Evolutionary conservation across 225 moss, liverwort and hornwort species (phyloP).

Genomic region (Straminergon stramineum): DNA sequence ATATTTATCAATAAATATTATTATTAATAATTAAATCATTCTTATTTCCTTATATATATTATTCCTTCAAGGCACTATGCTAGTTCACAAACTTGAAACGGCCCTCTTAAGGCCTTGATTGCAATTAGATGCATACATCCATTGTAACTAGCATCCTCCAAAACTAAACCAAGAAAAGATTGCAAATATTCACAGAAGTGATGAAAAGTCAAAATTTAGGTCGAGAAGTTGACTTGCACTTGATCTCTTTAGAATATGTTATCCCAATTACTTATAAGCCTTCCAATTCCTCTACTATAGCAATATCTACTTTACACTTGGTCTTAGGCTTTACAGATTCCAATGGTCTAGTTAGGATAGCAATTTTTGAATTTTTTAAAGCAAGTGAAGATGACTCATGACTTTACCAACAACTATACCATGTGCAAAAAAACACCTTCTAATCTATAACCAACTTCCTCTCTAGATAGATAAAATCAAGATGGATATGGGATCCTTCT

Average conservation of each 20-base stretch:
- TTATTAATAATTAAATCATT: no score
- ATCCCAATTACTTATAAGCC: constrained; percentile 67
- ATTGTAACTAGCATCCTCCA: not conserved
- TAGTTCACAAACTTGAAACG: no score
- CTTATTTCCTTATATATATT: no score
- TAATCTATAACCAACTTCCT: constrained; percentile 78
- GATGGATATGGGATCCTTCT: constrained; percentile 58
- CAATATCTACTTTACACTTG: constrained; percentile 90
- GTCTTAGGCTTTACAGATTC: constrained; percentile 93
- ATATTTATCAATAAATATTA: no score
- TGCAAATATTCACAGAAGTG: not conserved
- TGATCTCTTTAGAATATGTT: constrained; percentile 76
- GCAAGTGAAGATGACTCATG: constrained; percentile 93
- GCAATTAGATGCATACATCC: no score
- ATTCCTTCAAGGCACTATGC: no score
- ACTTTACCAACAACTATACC: constrained; percentile 95
- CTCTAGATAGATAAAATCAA: constrained; percentile 77
- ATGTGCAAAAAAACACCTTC: constrained; percentile 82
- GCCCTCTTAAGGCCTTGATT: no score
- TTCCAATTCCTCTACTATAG: constrained; percentile 82
- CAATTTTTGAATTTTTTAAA: constrained; percentile 76
- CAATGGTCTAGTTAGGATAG: constrained; percentile 78
- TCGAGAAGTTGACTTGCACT: constrained; percentile 51
- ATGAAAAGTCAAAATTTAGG: not conserved
- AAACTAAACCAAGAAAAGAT: not conserved